Conservation (phyloP, 2,329 filamentous ascomycete species). For the Penicillium digitatum region DNA sequence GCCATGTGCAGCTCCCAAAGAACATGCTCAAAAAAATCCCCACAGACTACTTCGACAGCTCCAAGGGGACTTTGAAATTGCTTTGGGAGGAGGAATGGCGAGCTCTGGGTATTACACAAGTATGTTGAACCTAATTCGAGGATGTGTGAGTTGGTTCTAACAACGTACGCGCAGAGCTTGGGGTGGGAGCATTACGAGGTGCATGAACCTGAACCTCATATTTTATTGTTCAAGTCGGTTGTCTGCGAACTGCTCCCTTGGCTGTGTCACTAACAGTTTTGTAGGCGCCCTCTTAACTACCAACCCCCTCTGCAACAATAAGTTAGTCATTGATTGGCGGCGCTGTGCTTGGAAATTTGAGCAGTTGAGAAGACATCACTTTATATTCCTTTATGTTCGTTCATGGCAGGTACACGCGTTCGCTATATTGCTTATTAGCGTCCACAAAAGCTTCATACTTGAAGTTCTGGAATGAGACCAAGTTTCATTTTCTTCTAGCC, state of each 20-base stretch:
- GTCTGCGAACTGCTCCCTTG: constrained; percentile 21
- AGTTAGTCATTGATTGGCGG: constrained; percentile 14
- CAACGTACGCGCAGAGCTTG: constrained; percentile 63
- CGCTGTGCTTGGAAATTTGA: constrained; percentile 10
- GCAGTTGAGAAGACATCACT: constrained; percentile 4
- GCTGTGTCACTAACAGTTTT: constrained; percentile 17
- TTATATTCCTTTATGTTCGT: constrained; percentile 4
- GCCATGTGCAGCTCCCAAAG: constrained; percentile 95
- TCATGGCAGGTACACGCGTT: constrained; percentile 18
- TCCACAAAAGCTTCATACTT: constrained; percentile 24
- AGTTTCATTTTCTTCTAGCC: constrained; percentile 13
- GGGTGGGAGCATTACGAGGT: constrained; percentile 99
- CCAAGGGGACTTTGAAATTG: constrained; percentile 89
- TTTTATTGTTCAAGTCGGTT: constrained; percentile 94
- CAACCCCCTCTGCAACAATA: constrained; percentile 58
- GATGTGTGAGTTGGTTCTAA: constrained; percentile 1
- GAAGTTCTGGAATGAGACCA: constrained; percentile 31
- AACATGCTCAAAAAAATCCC: constrained; percentile 97
- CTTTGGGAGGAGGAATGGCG: constrained; percentile 99
- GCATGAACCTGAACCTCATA: constrained; percentile 97
- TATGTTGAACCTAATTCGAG: constrained; percentile 41
- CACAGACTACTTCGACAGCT: constrained; percentile 84
- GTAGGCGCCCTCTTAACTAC: constrained; percentile 78
- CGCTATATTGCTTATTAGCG: constrained; percentile 20
- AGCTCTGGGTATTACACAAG: constrained; percentile 93